Evolutionary conservation across 1,284 basidiomycete genomes (phyloP).

Genomic region (Austroboletus novae-zelandiae): DNA sequence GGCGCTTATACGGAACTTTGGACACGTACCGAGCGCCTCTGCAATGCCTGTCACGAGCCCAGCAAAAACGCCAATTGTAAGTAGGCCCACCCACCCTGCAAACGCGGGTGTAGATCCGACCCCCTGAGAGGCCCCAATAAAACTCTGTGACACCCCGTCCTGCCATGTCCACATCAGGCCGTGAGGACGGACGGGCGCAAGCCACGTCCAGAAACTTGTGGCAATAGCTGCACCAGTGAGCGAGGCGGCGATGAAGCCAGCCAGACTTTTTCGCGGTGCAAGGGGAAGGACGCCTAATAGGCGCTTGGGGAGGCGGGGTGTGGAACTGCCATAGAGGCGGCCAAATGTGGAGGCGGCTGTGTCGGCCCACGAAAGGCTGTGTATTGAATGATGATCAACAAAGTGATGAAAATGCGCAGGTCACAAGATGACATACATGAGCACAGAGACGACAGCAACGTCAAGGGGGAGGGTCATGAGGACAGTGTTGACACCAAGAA

Average conservation of each 20-base stretch:
- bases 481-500: slow-evolving; percentile 85
- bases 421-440: slow-evolving; percentile 65
- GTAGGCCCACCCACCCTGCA: slow-evolving; percentile 54
- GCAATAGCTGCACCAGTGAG: slow-evolving; percentile 76
- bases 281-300: slow-evolving; percentile 64
- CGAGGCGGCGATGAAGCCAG: slow-evolving; percentile 85
- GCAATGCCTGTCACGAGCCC: slow-evolving; percentile 81
- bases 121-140: slow-evolving; percentile 5
- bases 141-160: slow-evolving; percentile 35
- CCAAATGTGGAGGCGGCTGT: slow-evolving; percentile 94
- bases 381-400: not conserved
- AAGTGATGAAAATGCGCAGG: not conserved
- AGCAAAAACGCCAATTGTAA: slow-evolving; percentile 58
- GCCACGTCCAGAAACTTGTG: slow-evolving; percentile 74
- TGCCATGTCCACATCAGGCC: slow-evolving; percentile 56
- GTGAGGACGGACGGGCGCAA: slow-evolving; percentile 46
- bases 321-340: slow-evolving; percentile 77
- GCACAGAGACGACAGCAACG: slow-evolving; percentile 83
- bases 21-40: slow-evolving; percentile 75
- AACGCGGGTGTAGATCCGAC: slow-evolving; percentile 10
- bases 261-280: slow-evolving; percentile 82
- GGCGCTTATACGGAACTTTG: slow-evolving; percentile 5
- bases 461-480: slow-evolving; percentile 83
- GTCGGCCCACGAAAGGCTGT: slow-evolving; percentile 94
- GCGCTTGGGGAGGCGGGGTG: slow-evolving; percentile 70